These are phyloP conservation scores for Annulohypoxylon moriforme DNA, from an alignment of 495 filamentous ascomycete genomes.

Conservation along the genomic window DNA sequence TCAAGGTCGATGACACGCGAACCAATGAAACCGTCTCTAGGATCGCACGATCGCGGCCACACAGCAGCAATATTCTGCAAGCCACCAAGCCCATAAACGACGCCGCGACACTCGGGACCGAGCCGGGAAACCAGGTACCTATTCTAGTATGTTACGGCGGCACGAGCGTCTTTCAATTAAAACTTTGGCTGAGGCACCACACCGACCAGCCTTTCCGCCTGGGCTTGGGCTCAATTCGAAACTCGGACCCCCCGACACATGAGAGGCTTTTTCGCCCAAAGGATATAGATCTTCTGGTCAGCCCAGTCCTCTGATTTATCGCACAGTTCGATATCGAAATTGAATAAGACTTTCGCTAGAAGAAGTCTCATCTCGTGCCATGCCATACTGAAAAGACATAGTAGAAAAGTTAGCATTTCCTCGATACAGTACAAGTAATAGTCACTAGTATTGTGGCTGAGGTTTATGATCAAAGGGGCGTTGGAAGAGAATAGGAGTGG, in stretches of 20 bases:
- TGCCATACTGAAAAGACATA: no score
- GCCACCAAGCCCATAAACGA: background rate
- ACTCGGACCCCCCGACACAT: background rate
- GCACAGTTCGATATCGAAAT: background rate
- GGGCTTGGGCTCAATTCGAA: background rate
- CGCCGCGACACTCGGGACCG: background rate
- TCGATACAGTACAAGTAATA: background rate
- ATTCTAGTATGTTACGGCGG: background rate
- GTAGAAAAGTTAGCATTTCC: no score
- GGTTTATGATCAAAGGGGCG: background rate
- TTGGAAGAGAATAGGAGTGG: background rate
- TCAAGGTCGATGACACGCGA: background rate
- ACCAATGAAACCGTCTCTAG: background rate
- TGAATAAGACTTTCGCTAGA: no score
- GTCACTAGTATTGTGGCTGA: no score
- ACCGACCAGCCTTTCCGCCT: background rate
- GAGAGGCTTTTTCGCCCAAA: background rate
- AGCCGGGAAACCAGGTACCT: background rate
- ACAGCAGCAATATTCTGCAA: background rate
- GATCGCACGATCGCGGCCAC: background rate
- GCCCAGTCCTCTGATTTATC: background rate
- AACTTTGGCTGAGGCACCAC: no score
- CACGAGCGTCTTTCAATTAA: no score
- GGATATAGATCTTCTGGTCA: background rate
- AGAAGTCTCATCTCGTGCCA: no score